Conservation (phyloP, 139 green algal species). For the Medakamo hakoo region DNA sequence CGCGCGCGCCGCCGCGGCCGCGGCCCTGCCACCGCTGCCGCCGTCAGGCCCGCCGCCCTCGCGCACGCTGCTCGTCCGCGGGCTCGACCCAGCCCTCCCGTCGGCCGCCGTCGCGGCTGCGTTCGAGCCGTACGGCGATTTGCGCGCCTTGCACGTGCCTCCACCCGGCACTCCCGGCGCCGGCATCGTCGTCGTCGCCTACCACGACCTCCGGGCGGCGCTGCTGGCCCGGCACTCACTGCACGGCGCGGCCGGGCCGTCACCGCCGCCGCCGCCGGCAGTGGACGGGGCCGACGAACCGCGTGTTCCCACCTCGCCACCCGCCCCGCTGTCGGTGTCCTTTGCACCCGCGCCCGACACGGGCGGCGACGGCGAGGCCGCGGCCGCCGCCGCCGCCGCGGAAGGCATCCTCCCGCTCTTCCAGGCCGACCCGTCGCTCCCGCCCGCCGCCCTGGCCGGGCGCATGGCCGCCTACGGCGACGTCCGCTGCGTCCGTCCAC, state of each 20-base stretch:
- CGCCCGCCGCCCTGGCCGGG: constrained; percentile 48
- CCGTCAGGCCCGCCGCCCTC: no score
- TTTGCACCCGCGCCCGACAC: neutral
- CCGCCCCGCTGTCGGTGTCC: neutral
- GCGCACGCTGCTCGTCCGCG: neutral
- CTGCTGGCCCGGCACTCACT: constrained; percentile 45
- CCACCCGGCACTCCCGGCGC: no score
- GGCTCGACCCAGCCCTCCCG: neutral
- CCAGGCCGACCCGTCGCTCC: constrained; percentile 48
- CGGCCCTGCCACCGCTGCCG: no score
- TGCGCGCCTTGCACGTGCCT: neutral
- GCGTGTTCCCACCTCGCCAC: constrained; percentile 5
- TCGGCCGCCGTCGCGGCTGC: neutral
- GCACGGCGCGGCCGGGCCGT: constrained; percentile 25
- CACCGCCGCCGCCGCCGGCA: constrained; percentile 26
- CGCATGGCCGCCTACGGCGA: constrained; percentile 74
- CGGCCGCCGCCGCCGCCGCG: neutral
- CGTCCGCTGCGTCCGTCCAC: constrained; percentile 34
- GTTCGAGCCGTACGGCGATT: neutral
- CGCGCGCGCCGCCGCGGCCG: no score
- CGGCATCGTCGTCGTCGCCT: constrained; percentile 77
- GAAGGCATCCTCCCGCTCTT: constrained; percentile 73
- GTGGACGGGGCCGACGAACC: constrained; percentile 17
- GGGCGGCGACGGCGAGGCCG: neutral
- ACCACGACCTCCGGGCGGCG: constrained; percentile 74